Percentiles rank a stretch among this genome's conserved stretches.
These are phyloP conservation scores for Auriscalpium vulgare DNA, from an alignment of 768 basidiomycete species.

Conservation along the genomic window DNA sequence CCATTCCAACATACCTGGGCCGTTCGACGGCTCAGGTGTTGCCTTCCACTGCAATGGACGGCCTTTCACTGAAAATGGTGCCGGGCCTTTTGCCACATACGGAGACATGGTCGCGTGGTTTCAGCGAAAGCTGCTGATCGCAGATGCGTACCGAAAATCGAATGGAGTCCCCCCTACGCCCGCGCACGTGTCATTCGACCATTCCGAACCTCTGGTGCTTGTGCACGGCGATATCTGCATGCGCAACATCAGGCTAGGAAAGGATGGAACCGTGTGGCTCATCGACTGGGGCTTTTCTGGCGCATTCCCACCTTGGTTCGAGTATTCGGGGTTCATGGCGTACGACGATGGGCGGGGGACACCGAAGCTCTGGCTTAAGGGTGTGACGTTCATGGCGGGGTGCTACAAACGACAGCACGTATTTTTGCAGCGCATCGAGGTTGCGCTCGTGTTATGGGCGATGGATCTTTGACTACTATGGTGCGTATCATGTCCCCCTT, in stretches of 20 bases:
- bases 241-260: slow-evolving; percentile 13
- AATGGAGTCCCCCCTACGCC: background rate
- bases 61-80: background rate
- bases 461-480: background rate
- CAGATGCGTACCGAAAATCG: background rate
- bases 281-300: slow-evolving; percentile 16
- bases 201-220: slow-evolving; percentile 14
- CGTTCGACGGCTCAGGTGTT: slow-evolving; percentile 2
- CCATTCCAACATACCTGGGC: slow-evolving; percentile 1
- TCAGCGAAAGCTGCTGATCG: background rate
- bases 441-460: background rate
- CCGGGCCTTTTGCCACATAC: background rate
- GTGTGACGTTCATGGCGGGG: slow-evolving; percentile 1
- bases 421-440: background rate
- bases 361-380: slow-evolving; percentile 1
- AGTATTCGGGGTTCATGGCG: background rate
- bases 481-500: no score
- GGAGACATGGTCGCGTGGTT: background rate
- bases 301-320: slow-evolving; percentile 14
- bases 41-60: background rate
- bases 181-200: slow-evolving; percentile 2
- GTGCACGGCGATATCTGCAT: slow-evolving; percentile 14
- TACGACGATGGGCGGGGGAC: background rate
- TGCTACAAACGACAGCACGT: background rate
- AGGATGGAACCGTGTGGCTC: slow-evolving; percentile 14